Evolutionary conservation across 208 protist genomes (phyloP), one percentile per base, ranked within the genome.

Genomic region (Crithidia fasciculata): DNA sequence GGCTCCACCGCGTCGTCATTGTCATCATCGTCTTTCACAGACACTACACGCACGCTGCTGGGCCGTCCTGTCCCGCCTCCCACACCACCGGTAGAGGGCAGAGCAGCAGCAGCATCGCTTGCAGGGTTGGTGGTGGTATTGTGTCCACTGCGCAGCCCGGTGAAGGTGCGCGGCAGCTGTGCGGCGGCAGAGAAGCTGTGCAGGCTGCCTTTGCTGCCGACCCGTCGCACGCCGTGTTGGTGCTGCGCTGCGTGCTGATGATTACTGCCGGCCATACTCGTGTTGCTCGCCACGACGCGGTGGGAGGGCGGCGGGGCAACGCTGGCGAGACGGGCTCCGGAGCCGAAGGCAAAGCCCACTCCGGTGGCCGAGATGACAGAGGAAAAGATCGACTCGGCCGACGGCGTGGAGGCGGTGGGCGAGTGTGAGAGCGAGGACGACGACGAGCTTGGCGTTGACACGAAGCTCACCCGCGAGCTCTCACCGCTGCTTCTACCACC

Each of bases 291-390:
- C 6, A 39, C 41, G 5, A 44, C 18, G 39, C 63, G 50, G n/a
- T 43, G 49, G 41, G 41, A 68, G 9, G 5, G 62, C 4, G 53
- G 54, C 8, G 54, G 62, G 6, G 55, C 8, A 6, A 43, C 64
- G 40, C 36, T 53, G 3, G 16, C 66, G 9, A 44, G 72, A 9
- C 40, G 62, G 3, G 49, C 39, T 3, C 57, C 72, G 0, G 47
- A 64, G 57, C 39, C 47, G 19, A 72, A 71, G 2, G 56, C 28
- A 3, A 67, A 67, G 37, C 19, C 55, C 16, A 69, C 54, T 5
- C 56, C 64, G 0, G 47, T 70, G 4, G 72, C 15, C 39, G 63
- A 53, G 36, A 67, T 55, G 8, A 71, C 56, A n/a, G 72, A 64
- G n/a, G 59, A 75, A 10, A 57, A 16, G 43, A 65, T 37, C 28